These are phyloP conservation scores for Leishmania martiniquensis DNA, from an alignment of 208 protist genomes.

Conservation along the genomic window DNA sequence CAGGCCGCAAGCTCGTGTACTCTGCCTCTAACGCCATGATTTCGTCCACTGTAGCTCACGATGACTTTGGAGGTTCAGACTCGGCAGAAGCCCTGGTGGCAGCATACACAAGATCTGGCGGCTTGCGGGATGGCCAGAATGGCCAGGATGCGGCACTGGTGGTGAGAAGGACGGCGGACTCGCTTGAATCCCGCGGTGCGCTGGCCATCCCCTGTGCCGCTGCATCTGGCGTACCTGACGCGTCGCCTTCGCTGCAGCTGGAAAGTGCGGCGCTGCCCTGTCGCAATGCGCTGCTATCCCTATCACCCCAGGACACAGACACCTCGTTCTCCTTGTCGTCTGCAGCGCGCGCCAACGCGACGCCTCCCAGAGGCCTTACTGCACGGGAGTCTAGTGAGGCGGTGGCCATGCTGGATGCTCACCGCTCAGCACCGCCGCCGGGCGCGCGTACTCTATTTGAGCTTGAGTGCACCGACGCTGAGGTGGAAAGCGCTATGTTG, in stretches of 20 bases:
- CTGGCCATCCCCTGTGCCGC: neutral
- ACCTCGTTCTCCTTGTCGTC: neutral
- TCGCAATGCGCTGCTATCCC: neutral
- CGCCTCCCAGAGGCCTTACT: neutral
- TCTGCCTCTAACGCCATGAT: neutral
- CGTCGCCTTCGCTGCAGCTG: neutral
- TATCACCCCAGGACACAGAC: neutral
- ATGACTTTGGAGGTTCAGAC: neutral
- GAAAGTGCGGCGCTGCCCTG: neutral
- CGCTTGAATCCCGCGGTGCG: neutral
- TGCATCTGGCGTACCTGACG: neutral
- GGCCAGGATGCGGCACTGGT: neutral
- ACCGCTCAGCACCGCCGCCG: conserved; percentile 9
- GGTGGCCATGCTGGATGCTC: neutral
- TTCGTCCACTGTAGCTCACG: neutral
- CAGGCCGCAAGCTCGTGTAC: conserved; percentile 24
- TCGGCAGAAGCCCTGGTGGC: neutral
- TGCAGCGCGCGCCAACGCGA: neutral
- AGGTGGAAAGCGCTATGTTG: conserved; percentile 20
- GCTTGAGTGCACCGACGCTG: neutral
- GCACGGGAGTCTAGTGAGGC: neutral
- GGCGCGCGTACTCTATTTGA: neutral
- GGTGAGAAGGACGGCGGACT: neutral
- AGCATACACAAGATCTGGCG: neutral
- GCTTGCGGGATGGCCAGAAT: neutral